Evolutionary conservation across 805 yeast genomes (phyloP).

Genomic region (Saccharomycopsis sp.): DNA sequence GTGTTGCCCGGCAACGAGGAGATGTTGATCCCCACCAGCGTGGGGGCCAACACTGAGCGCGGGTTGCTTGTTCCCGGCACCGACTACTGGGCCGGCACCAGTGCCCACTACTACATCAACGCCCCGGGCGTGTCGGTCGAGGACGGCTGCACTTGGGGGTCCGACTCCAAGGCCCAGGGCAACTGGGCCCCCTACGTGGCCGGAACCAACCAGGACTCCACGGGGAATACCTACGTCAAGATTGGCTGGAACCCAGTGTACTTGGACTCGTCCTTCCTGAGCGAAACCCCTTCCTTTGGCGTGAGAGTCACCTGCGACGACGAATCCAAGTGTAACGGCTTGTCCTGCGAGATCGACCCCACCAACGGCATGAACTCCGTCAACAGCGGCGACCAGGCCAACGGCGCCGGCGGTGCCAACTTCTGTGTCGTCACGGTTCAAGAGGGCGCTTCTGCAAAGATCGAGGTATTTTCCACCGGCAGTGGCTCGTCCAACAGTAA

Average conservation of each 20-base stretch:
- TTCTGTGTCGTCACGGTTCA: slow-evolving; percentile 77
- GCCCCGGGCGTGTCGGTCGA: slow-evolving; percentile 69
- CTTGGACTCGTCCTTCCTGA: slow-evolving; percentile 48
- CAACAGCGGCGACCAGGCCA: slow-evolving; percentile 32
- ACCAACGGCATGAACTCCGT: slow-evolving; percentile 51
- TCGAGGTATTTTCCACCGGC: slow-evolving; percentile 53
- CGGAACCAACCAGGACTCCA: slow-evolving; percentile 73
- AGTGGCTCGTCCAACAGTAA: slow-evolving; percentile 4
- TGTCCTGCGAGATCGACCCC: slow-evolving; percentile 78
- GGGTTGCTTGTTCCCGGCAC: slow-evolving; percentile 78
- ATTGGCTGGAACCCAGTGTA: slow-evolving; percentile 90
- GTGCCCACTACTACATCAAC: slow-evolving; percentile 80
- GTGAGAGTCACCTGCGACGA: slow-evolving; percentile 66
- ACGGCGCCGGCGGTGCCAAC: slow-evolving; percentile 59
- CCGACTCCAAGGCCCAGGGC: slow-evolving; percentile 57
- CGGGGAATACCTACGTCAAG: slow-evolving; percentile 67
- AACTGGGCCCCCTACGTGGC: slow-evolving; percentile 95
- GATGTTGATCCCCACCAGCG: slow-evolving; percentile 80
- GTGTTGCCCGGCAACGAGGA: slow-evolving; percentile 92
- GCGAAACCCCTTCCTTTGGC: slow-evolving; percentile 57
- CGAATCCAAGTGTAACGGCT: slow-evolving; percentile 59
- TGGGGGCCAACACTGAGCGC: slow-evolving; percentile 38
- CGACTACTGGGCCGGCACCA: slow-evolving; percentile 76
- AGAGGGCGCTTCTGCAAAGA: slow-evolving; percentile 51
- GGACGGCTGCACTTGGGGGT: slow-evolving; percentile 84